Conservation (phyloP, 1,284 basidiomycete species). For the Thecaphora frezii region DNA sequence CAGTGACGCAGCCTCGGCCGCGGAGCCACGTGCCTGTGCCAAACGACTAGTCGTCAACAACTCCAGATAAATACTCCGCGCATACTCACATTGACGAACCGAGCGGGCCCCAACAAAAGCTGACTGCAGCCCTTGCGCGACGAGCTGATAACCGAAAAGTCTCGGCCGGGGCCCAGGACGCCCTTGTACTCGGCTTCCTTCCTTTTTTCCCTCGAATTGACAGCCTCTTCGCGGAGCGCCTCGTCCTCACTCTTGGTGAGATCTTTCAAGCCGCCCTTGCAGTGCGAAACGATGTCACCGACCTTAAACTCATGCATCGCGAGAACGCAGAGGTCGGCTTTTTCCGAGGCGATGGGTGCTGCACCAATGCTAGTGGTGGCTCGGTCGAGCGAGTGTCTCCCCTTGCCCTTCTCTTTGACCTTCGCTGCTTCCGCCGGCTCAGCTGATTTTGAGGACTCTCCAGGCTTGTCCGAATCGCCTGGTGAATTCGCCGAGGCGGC, state of each 20-base stretch:
- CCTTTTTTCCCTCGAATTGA: slow-evolving; percentile 56
- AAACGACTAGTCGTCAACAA: too few species aligned
- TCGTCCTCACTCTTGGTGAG: slow-evolving; percentile 59
- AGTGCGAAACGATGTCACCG: slow-evolving; percentile 73
- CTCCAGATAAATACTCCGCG: slow-evolving; percentile 17
- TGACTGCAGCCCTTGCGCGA: slow-evolving; percentile 87
- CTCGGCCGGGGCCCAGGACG: slow-evolving; percentile 67
- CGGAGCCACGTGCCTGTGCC: too few species aligned
- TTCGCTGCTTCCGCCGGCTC: background rate
- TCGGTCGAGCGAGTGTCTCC: slow-evolving; percentile 31
- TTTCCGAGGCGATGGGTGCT: slow-evolving; percentile 63
- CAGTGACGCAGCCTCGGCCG: too few species aligned
- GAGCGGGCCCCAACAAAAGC: slow-evolving; percentile 85
- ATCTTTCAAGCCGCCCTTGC: slow-evolving; percentile 65
- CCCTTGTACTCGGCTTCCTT: slow-evolving; percentile 62
- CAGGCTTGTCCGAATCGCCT: background rate
- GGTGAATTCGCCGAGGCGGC: too few species aligned
- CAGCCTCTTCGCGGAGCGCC: slow-evolving; percentile 71
- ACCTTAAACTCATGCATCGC: slow-evolving; percentile 73
- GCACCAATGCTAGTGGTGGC: slow-evolving; percentile 31
- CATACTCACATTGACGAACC: slow-evolving; percentile 83
- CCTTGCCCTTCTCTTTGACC: slow-evolving; percentile 19
- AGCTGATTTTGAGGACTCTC: background rate
- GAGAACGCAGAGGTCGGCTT: slow-evolving; percentile 84
- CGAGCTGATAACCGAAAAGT: slow-evolving; percentile 88